phyloP scores from a whole-genome alignment of 2,329 filamentous ascomycete genomes.

The Catunica adiposa region DNA sequence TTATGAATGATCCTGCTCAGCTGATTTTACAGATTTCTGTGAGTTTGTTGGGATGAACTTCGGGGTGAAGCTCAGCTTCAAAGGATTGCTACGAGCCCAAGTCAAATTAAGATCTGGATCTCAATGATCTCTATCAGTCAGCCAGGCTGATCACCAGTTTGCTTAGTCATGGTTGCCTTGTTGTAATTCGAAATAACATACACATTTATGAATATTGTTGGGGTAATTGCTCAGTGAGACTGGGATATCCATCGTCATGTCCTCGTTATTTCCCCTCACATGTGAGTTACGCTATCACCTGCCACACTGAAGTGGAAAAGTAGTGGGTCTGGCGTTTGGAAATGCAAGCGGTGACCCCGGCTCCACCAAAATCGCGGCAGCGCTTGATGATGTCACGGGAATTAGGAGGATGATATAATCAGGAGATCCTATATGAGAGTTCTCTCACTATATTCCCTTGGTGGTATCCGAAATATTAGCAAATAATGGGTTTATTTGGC shows the following conservation, averaged over 20 bases:
- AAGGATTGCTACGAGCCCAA: not conserved
- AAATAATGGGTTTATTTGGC: not conserved
- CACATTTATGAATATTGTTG: too few species aligned
- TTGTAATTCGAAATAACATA: too few species aligned
- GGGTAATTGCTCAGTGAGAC: too few species aligned
- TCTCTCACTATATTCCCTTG: not conserved
- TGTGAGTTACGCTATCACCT: not conserved
- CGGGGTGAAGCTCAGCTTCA: not conserved
- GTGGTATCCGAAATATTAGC: not conserved
- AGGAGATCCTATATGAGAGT: not conserved
- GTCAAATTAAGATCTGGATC: not conserved
- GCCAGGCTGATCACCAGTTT: too few species aligned
- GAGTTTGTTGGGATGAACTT: not conserved
- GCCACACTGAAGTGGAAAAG: not conserved
- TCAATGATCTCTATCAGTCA: too few species aligned
- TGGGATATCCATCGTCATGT: not conserved
- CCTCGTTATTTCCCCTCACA: not conserved
- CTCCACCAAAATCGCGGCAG: not conserved
- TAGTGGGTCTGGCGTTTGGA: conserved; percentile 1
- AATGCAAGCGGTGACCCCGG: not conserved
- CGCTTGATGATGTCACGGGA: conserved; percentile 1
- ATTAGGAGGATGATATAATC: not conserved
- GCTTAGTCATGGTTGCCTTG: too few species aligned
- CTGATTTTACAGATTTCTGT: not conserved
- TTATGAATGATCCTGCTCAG: not conserved